Evolutionary conservation across 305 asterid species (phyloP), one percentile per base, ranked within the genome.

Genomic region (Plantago coronopus): DNA sequence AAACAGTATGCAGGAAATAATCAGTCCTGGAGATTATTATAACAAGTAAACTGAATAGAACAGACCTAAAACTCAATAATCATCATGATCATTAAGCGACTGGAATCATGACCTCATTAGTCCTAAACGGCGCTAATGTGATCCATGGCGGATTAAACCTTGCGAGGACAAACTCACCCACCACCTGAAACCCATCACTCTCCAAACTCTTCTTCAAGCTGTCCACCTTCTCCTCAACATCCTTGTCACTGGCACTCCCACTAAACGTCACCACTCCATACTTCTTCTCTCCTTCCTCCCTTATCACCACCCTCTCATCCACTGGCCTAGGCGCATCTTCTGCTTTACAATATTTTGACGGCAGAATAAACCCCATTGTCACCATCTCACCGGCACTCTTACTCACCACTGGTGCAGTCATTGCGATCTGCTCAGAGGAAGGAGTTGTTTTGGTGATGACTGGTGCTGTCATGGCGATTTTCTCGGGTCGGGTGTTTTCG

Each of bases 101-200:
- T 20, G 95, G 97, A 68, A 90, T 70, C 84, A 85, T 76, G 45
- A 90, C 85, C 65, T 90, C 96, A 66, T 90, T 90, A 1, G 88
- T 83, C 74, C 94, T 70, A 21, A 79, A 69, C 63, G 87, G 85
- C 64, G 96, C 95, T 75, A 90, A 65, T 16, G 91, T 83, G 7
- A 34, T 34, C 94, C 94, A 87, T 19, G 97, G 95, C 50, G 97
- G 97, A 69, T 90, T 90, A 64, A 80, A 90, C 88, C 97, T 82
- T 44, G 83, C 96, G 78, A 90, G 71, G 64, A 83, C 89, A 69
- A 57, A 81, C 13, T 85, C 95, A 57, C 95, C 96, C 2, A 37
- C 67, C 49, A 74, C 80, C 64, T 78, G 79, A 14, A 60, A 78
- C 76, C 95, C 97, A 76, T 87, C 97, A 66, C 81, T 79, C 75